Base-by-base conservation (phyloP, 2,329 filamentous ascomycete genomes). In the Penicillium griseofulvum region DNA sequence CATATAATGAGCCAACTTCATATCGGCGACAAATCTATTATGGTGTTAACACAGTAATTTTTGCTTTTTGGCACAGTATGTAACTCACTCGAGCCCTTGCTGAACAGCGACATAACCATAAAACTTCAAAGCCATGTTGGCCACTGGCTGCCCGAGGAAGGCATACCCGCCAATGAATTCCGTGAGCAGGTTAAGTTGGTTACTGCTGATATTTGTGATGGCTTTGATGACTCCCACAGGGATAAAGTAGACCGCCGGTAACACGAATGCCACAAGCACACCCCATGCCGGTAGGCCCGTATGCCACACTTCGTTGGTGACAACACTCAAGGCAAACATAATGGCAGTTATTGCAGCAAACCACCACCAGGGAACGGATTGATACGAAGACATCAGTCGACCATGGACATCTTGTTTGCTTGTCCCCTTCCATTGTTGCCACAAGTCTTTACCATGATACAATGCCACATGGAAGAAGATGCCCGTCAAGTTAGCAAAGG, bases 21-120 rank as follows among this genome's bases (percentile, higher is more conserved):
- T 81, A 62, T 87, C 85, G 64, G 86, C 83, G 6, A 83, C 79
- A 66, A 87, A 87, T 68, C 84, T 86, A 48, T 29, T 28, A 8
- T 10, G 11, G 2, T 41, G 33, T 34, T 9, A 42, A 28, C n/a
- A 3, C 12, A 12, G 19, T 10, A 12, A n/a, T 6, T 22, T 28
- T 22, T n/a, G 10, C 22, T 22, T 22, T n/a, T n/a, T 9, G 2
- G 14, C 34, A 19, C 2, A 47, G 6, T 3, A 59, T 22, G 14
- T 33, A 22, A 45, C 69, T 56, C 60, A 72, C 67, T 73, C 71
- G 38, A 87, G 75, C 2, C 84, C 85, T 69, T 87, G 84, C 4
- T 81, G 78, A 78, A 87, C 85, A 69, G 81, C 84, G 49, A 87
- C 81, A 69, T 87, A 88, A 55, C 85, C 84, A 64, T 87, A 89